Conservation (phyloP, 352 stramenopile species). For the Detonula confervacea region DNA sequence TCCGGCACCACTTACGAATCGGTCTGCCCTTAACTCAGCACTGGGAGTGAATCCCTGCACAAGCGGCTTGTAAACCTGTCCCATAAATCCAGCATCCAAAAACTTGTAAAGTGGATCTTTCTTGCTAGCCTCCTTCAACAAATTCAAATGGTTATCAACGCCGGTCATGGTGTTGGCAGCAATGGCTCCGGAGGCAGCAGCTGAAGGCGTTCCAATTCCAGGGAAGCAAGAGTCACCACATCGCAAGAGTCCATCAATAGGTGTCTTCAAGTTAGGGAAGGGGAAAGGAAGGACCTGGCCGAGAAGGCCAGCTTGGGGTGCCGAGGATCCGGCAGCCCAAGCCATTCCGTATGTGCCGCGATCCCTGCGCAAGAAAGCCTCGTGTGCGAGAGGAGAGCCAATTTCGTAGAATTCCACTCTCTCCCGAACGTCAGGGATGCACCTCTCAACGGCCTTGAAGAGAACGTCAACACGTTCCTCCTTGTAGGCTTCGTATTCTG, state of each 20-base stretch:
- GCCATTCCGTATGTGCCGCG: slow-evolving; percentile 85
- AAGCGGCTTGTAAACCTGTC: slow-evolving; percentile 81
- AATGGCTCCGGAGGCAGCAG: slow-evolving; percentile 83
- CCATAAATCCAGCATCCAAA: slow-evolving; percentile 81
- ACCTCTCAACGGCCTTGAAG: slow-evolving; percentile 79
- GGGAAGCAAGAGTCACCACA: slow-evolving; percentile 87
- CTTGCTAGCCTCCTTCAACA: slow-evolving; percentile 77
- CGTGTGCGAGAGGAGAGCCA: slow-evolving; percentile 82
- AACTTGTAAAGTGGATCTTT: slow-evolving; percentile 86
- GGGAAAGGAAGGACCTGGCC: slow-evolving; percentile 81
- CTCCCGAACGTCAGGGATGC: slow-evolving; percentile 83
- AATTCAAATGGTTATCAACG: slow-evolving; percentile 82
- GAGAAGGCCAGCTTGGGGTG: slow-evolving; percentile 80
- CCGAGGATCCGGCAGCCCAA: slow-evolving; percentile 83
- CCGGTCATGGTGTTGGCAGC: slow-evolving; percentile 82
- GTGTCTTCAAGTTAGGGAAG: slow-evolving; percentile 86
- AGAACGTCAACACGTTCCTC: slow-evolving; percentile 81
- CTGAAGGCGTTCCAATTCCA: slow-evolving; percentile 84
- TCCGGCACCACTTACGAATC: slow-evolving; percentile 34
- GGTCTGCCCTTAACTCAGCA: slow-evolving; percentile 73
- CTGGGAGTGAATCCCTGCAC: slow-evolving; percentile 80
- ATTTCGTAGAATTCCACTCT: slow-evolving; percentile 85
- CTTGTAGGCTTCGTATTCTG: slow-evolving; percentile 87
- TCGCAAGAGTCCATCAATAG: slow-evolving; percentile 81
- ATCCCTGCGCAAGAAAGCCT: slow-evolving; percentile 84